Percentiles rank a stretch among this genome's conserved stretches.
Evolutionary conservation across 2,329 filamentous ascomycete genomes (phyloP).

Genomic region (Onygenales sp.): DNA sequence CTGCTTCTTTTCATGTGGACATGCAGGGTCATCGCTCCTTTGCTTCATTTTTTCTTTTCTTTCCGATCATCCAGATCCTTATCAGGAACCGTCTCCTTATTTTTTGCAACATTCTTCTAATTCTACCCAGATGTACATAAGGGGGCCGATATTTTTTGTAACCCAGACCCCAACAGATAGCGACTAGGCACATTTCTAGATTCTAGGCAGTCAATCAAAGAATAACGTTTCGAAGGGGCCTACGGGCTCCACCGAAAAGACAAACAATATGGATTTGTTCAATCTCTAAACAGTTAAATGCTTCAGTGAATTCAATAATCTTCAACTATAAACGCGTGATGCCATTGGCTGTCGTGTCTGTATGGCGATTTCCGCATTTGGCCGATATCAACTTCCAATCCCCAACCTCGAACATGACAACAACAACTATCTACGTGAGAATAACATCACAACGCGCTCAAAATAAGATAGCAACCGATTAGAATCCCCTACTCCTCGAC

Average conservation of each 20-base stretch:
- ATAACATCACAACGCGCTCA: constrained; percentile 22
- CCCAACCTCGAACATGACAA: background rate
- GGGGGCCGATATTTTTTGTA: background rate
- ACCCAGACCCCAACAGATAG: background rate
- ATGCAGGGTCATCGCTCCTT: background rate
- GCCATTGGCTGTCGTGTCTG: background rate
- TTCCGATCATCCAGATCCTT: background rate
- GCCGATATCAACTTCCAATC: no score
- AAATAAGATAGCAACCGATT: background rate
- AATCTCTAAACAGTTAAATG: background rate
- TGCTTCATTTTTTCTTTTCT: background rate
- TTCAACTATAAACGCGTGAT: background rate
- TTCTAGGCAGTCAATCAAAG: constrained; percentile 4
- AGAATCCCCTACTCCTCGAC: background rate
- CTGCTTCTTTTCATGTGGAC: background rate
- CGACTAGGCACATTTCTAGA: constrained; percentile 1
- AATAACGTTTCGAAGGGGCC: background rate
- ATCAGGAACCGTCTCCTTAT: background rate
- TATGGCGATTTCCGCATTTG: no score
- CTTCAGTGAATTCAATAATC: constrained; percentile 18
- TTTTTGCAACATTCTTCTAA: constrained; percentile 1
- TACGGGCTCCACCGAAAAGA: constrained; percentile 3
- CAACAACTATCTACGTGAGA: constrained; percentile 24
- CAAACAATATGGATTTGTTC: background rate
- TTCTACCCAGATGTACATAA: background rate